A percentile compares a stretch with the other conserved stretches of the same genome.
Conservation (phyloP, 345 rosid genomes). For the Turritis glabra region DNA sequence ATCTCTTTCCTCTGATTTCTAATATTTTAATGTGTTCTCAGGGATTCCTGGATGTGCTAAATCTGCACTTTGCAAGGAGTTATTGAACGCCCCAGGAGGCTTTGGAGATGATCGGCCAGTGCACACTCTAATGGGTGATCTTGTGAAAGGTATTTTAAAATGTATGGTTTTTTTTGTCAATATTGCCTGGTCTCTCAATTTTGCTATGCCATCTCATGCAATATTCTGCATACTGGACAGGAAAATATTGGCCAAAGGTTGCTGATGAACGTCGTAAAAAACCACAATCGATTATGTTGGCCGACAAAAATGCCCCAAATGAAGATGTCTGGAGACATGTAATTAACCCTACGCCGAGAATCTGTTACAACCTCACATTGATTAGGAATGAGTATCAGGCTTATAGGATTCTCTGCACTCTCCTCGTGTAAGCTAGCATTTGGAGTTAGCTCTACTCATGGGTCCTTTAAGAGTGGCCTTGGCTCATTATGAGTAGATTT, state of each 20-base stretch:
- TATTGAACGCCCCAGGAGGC: constrained; percentile 64
- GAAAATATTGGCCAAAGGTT: constrained; percentile 86
- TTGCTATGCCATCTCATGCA: constrained; percentile 15
- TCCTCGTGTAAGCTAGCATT: constrained; percentile 13
- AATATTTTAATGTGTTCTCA: constrained; percentile 31
- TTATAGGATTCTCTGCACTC: constrained; percentile 1
- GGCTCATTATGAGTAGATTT: constrained; percentile 11
- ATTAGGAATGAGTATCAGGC: not conserved
- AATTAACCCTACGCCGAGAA: constrained; percentile 21
- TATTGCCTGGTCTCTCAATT: constrained; percentile 13
- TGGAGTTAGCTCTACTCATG: not conserved
- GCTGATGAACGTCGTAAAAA: constrained; percentile 68
- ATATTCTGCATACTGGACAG: constrained; percentile 41
- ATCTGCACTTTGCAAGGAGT: constrained; percentile 93
- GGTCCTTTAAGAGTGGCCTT: not conserved
- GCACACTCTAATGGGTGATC: constrained; percentile 95
- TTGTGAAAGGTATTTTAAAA: constrained; percentile 64
- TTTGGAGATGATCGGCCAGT: constrained; percentile 85
- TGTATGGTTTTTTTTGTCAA: constrained; percentile 15
- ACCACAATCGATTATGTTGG: constrained; percentile 85
- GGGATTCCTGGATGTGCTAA: constrained; percentile 99
- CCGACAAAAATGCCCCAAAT: constrained; percentile 99
- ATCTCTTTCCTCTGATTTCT: constrained; percentile 1
- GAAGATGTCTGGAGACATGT: constrained; percentile 99
- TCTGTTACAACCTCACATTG: constrained; percentile 9